Conservation (phyloP, 1,139 yeast genomes). For the Ogataea hybrid region DNA sequence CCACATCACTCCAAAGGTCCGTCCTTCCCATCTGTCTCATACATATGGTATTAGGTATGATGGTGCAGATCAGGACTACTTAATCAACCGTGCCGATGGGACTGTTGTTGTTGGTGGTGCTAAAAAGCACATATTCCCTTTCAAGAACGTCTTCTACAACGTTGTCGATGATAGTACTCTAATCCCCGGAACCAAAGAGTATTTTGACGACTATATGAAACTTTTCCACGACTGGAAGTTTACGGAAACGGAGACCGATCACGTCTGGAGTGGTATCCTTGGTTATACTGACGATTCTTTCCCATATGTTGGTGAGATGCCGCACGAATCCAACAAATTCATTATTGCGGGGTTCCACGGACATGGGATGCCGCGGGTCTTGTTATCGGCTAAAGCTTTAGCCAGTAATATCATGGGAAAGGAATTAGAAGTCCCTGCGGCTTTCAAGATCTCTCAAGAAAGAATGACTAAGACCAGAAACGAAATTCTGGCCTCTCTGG, state of each 20-base stretch:
- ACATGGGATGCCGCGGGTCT: slow-evolving; percentile 31
- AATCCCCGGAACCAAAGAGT: slow-evolving; percentile 19
- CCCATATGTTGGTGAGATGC: slow-evolving; percentile 30
- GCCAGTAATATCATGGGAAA: slow-evolving; percentile 11
- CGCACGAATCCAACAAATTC: slow-evolving; percentile 23
- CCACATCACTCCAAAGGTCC: slow-evolving; percentile 20
- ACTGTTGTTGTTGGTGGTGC: slow-evolving; percentile 32
- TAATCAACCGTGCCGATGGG: slow-evolving; percentile 33
- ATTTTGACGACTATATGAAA: slow-evolving; percentile 27
- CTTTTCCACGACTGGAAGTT: slow-evolving; percentile 28
- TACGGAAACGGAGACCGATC: slow-evolving; percentile 15
- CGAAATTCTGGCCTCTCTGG: slow-evolving; percentile 3
- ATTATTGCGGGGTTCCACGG: slow-evolving; percentile 34
- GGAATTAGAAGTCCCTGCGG: slow-evolving; percentile 10
- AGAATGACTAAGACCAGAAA: slow-evolving; percentile 9
- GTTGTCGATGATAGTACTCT: slow-evolving; percentile 27
- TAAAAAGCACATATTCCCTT: slow-evolving; percentile 20
- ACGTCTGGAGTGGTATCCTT: slow-evolving; percentile 29
- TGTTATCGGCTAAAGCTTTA: slow-evolving; percentile 23
- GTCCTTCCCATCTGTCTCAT: slow-evolving; percentile 29
- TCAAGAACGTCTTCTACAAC: slow-evolving; percentile 16
- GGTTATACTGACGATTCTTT: slow-evolving; percentile 29
- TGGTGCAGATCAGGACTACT: slow-evolving; percentile 27
- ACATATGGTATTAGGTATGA: slow-evolving; percentile 26
- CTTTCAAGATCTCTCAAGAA: slow-evolving; percentile 11